Conservation (phyloP, 2,329 filamentous ascomycete species). For the Myriangium duriaei region DNA sequence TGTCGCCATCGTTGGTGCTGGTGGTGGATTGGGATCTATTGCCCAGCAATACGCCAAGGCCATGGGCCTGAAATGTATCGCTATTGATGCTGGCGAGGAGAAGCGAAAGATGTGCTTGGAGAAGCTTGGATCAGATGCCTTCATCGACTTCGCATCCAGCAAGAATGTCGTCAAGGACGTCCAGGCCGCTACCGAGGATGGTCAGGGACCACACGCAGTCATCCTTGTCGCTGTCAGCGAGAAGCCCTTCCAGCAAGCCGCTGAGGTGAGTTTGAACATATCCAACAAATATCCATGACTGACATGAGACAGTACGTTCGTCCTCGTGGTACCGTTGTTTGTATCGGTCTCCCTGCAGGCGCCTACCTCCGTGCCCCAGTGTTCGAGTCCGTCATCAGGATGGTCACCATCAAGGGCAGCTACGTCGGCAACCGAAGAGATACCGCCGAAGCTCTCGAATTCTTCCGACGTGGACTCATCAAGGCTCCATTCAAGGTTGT, state of each 20-base stretch:
- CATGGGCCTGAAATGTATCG: constrained; percentile 72
- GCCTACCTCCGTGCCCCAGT: constrained; percentile 74
- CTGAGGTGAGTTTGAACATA: constrained; percentile 33
- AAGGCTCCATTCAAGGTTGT: constrained; percentile 77
- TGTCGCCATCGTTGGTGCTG: constrained; percentile 75
- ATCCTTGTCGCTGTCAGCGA: constrained; percentile 76
- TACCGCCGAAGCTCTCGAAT: constrained; percentile 78
- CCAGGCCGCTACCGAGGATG: constrained; percentile 65
- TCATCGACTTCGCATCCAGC: constrained; percentile 67
- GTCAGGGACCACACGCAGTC: constrained; percentile 75
- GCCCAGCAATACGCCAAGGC: constrained; percentile 82
- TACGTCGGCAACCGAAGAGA: constrained; percentile 92
- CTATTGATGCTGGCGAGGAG: constrained; percentile 72
- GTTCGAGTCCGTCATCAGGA: constrained; percentile 77
- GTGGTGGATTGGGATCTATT: constrained; percentile 67
- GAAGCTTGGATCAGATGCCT: constrained; percentile 57
- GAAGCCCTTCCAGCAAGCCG: constrained; percentile 91
- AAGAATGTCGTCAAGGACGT: constrained; percentile 75
- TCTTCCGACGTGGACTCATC: constrained; percentile 74
- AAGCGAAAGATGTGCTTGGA: constrained; percentile 58
- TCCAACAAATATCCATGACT: not conserved
- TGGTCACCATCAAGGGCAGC: constrained; percentile 84
- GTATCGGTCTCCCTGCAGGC: constrained; percentile 74
- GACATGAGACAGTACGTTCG: constrained; percentile 54
- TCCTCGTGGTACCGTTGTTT: constrained; percentile 68